Base-by-base conservation (phyloP, 371 early-diverging fungal genomes). In the Apophysomyces sp. region DNA sequence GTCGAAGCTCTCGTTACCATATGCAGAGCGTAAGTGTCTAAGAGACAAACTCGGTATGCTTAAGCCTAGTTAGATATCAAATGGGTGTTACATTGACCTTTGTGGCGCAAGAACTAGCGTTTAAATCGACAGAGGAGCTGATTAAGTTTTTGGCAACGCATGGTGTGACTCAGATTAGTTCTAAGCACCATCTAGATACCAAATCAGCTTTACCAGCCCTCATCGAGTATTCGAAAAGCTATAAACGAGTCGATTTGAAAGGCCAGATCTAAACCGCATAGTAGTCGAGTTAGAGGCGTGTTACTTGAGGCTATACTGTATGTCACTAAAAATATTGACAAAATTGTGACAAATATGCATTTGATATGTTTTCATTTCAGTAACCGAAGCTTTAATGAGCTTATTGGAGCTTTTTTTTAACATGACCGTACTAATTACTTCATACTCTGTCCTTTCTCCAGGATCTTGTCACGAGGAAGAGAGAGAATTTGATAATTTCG, bases 231-330 rank as follows among this genome's bases (percentile, higher is more conserved):
- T 71, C 71, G 52, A 73, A 77, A 62, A 83, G 84, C 58, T 86
- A 82, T 61, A 77, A 68, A 34, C 86, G 76, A 62, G 76, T 89
- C 16, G 90, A 90, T 64, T 81, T 90, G 63, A 90, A 89, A 63
- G 89, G 90, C 29, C 90, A 89, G 16, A 41, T 41, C 41, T 41
- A 57, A 81, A 6, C 41, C 11, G 8, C 34, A 34, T 13, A 34
- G 8, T 13, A 34, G 13, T 34, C 34, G 13, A 2, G 13, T 13
- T 34, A 13, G 34, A 34, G n/a, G n/a, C n/a, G 34, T 34, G 8
- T 34, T 11, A 13, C 34, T 34, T 8, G 5, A 34, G 1, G 34
- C 8, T 11, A 34, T 13, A 34, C n/a, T 34, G 34, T 34, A 34
- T 34, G 34, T 34, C 1, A 11, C 34, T 13, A 34, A 34, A 34